Evolutionary conservation across 106 monocot species (phyloP).

Genomic region (Platanthera zijinensis): DNA sequence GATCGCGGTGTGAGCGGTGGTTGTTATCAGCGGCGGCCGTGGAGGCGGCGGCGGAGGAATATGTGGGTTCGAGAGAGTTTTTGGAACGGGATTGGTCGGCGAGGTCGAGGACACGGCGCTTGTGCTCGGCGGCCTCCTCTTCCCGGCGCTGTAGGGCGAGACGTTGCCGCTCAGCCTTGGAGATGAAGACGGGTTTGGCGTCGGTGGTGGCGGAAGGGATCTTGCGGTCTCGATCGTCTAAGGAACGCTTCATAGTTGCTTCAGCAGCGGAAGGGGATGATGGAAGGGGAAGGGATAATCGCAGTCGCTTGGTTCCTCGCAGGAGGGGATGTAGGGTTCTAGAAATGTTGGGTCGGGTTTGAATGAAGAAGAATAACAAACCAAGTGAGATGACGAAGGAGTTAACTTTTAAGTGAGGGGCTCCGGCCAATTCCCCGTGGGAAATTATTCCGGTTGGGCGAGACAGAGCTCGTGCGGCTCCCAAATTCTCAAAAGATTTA

Average conservation of each 20-base stretch:
- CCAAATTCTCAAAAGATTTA: too few relatives aligned
- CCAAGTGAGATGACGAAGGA: background rate
- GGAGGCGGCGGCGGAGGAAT: conserved; percentile 3
- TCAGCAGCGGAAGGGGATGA: background rate
- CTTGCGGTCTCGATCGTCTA: conserved; percentile 23
- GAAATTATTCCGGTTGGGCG: too few relatives aligned
- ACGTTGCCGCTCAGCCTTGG: conserved; percentile 76
- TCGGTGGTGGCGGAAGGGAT: conserved; percentile 10
- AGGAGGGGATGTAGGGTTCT: conserved; percentile 11
- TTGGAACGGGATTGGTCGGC: conserved; percentile 18
- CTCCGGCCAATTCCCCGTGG: too few relatives aligned
- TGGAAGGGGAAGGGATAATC: background rate
- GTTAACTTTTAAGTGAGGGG: too few relatives aligned
- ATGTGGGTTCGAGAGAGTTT: conserved; percentile 9
- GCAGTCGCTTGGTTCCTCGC: conserved; percentile 22
- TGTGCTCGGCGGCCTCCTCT: conserved; percentile 47
- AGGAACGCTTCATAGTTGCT: conserved; percentile 46
- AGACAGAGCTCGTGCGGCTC: too few relatives aligned
- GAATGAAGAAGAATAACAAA: background rate
- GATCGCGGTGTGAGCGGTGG: conserved; percentile 12
- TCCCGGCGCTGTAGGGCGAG: conserved; percentile 84
- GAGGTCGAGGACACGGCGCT: conserved; percentile 43
- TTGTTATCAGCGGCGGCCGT: background rate
- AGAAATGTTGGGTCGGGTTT: background rate
- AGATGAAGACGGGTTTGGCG: conserved; percentile 70